These are phyloP conservation scores for Eutrema japonicum DNA, from an alignment of 345 rosid species.

Conservation along the genomic window DNA sequence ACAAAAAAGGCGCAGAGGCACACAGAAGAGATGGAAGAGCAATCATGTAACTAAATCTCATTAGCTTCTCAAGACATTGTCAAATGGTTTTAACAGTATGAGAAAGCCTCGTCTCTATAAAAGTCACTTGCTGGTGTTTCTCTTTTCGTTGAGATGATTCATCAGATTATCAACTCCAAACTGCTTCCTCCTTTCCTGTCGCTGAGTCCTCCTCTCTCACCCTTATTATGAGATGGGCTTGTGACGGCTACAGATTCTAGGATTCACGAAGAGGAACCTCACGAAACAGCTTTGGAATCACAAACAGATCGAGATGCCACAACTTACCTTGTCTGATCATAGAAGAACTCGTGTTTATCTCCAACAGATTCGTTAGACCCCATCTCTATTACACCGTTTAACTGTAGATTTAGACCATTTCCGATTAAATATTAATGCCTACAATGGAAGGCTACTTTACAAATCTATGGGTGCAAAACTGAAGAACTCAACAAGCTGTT, in stretches of 20 bases:
- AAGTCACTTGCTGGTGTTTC: too few relatives aligned
- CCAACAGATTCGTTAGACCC: not conserved
- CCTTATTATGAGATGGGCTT: not conserved
- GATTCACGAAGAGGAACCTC: not conserved
- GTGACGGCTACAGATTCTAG: not conserved
- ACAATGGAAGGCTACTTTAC: not conserved
- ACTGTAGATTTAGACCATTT: not conserved
- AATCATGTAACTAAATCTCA: not conserved
- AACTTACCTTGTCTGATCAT: not conserved
- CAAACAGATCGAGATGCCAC: not conserved
- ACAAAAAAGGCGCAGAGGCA: not conserved
- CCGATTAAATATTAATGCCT: too few relatives aligned
- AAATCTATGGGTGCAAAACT: not conserved
- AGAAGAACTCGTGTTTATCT: not conserved
- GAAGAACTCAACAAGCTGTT: too few relatives aligned
- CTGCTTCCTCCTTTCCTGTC: not conserved
- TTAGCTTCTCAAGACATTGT: not conserved
- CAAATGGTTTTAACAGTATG: too few relatives aligned
- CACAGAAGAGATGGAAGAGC: not conserved
- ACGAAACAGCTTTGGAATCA: too few relatives aligned
- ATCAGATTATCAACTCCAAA: not conserved
- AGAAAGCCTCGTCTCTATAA: too few relatives aligned
- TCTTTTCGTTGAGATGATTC: not conserved
- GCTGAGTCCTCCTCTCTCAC: not conserved
- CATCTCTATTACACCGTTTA: not conserved